Conservation (phyloP, 2,329 filamentous ascomycete species). For the Trichoderma sp. region DNA sequence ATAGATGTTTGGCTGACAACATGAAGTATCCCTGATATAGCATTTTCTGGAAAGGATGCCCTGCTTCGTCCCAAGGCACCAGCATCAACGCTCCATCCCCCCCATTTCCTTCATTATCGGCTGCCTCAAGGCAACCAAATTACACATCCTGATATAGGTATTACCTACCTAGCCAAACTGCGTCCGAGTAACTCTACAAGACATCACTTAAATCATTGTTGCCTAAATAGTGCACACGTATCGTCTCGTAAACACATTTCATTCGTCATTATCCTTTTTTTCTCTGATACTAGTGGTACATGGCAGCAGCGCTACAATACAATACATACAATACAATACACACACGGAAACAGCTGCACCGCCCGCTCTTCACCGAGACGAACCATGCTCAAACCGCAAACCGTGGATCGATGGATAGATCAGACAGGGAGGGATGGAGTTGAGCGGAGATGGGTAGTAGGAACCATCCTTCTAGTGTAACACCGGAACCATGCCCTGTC, state of each 20-base stretch:
- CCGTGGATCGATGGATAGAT: slow-evolving; percentile 18
- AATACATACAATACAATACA: slow-evolving; percentile 30
- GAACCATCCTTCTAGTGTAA: slow-evolving; percentile 41
- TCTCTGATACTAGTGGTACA: slow-evolving; percentile 19
- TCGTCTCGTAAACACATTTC: slow-evolving; percentile 15
- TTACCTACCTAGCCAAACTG: neutral
- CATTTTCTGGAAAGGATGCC: neutral
- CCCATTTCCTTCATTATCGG: neutral
- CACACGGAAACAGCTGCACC: slow-evolving; percentile 28
- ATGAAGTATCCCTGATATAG: too few species aligned
- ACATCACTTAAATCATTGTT: neutral
- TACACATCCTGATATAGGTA: neutral
- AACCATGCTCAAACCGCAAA: neutral
- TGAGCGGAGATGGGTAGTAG: slow-evolving; percentile 41
- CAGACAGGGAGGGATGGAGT: slow-evolving; percentile 34
- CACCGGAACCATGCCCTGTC: slow-evolving; percentile 52
- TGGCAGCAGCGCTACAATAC: slow-evolving; percentile 40
- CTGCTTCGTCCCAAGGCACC: slow-evolving; percentile 5
- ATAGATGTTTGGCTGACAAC: neutral
- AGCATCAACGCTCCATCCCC: neutral
- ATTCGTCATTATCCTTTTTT: slow-evolving; percentile 27
- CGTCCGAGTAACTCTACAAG: neutral
- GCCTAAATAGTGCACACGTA: neutral
- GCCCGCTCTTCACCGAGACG: neutral
- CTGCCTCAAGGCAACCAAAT: slow-evolving; percentile 25